phyloP scores from a whole-genome alignment of 2,329 filamentous ascomycete genomes.

The Cordyceps militaris region DNA sequence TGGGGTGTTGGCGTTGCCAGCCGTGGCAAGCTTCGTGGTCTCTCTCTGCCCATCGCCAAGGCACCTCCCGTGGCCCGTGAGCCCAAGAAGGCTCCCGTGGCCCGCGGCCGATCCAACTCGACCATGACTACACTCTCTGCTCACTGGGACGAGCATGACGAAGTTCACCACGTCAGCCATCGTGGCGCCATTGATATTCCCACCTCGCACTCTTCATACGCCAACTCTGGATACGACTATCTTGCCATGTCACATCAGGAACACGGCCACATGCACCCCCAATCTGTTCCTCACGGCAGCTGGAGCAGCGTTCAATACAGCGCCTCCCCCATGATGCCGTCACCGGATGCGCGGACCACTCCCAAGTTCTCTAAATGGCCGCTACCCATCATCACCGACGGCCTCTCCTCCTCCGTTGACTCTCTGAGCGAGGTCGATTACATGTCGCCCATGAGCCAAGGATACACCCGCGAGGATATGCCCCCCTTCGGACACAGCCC shows the following conservation, averaged over 20 bases:
- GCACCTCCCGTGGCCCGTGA: conserved; percentile 46
- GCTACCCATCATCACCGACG: conserved; percentile 40
- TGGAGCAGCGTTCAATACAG: conserved; percentile 43
- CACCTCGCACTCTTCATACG: conserved; percentile 21
- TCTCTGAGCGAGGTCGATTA: conserved; percentile 58
- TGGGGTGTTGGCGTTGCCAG: conserved; percentile 96
- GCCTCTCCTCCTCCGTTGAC: conserved; percentile 49
- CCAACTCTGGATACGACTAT: conserved; percentile 38
- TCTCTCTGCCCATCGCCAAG: conserved; percentile 67
- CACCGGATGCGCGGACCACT: conserved; percentile 21
- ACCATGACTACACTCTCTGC: conserved; percentile 26
- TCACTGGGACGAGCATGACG: conserved; percentile 27
- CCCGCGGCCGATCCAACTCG: conserved; percentile 41
- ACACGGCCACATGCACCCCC: conserved; percentile 22
- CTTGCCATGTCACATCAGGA: conserved; percentile 43
- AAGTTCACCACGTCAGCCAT: conserved; percentile 23
- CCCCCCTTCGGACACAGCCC: conserved; percentile 47
- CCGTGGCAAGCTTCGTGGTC: conserved; percentile 84
- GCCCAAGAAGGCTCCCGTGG: conserved; percentile 38
- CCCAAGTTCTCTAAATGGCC: conserved; percentile 39
- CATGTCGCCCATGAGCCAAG: conserved; percentile 52
- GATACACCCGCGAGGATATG: conserved; percentile 50
- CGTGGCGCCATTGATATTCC: conserved; percentile 31
- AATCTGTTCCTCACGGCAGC: conserved; percentile 32
- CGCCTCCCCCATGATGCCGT: conserved; percentile 31